Evolutionary conservation across 805 yeast species (phyloP).

Genomic region (Lipomyces kockii): DNA sequence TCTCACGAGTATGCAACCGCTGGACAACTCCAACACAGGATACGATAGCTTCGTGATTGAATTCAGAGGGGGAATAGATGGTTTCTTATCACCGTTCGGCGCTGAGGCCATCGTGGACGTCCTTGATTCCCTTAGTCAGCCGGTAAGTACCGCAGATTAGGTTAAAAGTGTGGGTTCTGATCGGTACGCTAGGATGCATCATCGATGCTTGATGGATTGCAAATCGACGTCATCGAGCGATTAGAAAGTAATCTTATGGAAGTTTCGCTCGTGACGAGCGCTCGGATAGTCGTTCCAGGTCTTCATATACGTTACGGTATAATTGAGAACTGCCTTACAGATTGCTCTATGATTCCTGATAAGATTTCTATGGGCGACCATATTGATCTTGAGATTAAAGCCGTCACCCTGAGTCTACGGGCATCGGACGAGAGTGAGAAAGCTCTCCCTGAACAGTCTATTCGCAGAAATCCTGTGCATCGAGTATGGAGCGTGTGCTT

Average conservation of each 20-base stretch:
- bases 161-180: background rate
- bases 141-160: conserved; percentile 14
- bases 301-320: conserved; percentile 50
- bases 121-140: conserved; percentile 42
- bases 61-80: conserved; percentile 54
- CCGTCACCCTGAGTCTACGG: conserved; percentile 12
- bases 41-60: conserved; percentile 61
- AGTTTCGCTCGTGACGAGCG: conserved; percentile 48
- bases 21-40: conserved; percentile 50
- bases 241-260: conserved; percentile 48
- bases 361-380: conserved; percentile 16
- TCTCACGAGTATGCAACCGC: background rate
- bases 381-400: conserved; percentile 24
- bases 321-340: conserved; percentile 18
- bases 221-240: conserved; percentile 58
- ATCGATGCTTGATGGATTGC: conserved; percentile 66
- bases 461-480: conserved; percentile 27
- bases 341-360: conserved; percentile 15
- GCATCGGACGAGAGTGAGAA: conserved; percentile 19
- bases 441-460: background rate
- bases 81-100: conserved; percentile 54
- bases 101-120: conserved; percentile 50
- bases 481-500: conserved; percentile 24
- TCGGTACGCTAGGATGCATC: conserved; percentile 47
- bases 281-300: conserved; percentile 56